Evolutionary conservation across 1,284 basidiomycete genomes (phyloP).

Genomic region (Mycosarcoma maydis): DNA sequence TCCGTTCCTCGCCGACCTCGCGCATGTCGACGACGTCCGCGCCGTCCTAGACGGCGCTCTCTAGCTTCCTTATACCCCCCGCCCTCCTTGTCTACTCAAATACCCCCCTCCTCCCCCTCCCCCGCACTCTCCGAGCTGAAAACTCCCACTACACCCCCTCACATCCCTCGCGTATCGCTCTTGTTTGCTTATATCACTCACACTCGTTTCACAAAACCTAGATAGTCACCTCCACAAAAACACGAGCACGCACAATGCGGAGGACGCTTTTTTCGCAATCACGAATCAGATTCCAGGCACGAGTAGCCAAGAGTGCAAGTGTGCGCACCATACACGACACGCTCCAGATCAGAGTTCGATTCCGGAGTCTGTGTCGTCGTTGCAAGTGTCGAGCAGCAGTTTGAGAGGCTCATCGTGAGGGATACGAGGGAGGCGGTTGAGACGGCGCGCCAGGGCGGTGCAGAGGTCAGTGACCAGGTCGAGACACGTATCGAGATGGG

Average conservation of each 20-base stretch:
- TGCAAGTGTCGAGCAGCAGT: constrained; percentile 3
- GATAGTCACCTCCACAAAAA: background rate
- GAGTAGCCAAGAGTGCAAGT: too few relatives aligned
- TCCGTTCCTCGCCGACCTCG: constrained; percentile 92
- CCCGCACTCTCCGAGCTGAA: background rate
- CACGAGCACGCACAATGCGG: too few relatives aligned
- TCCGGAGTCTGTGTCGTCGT: constrained; percentile 26
- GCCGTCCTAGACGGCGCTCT: constrained; percentile 78
- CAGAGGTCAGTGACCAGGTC: constrained; percentile 36
- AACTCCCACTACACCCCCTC: too few relatives aligned
- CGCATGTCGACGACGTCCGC: constrained; percentile 85
- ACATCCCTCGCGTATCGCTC: too few relatives aligned
- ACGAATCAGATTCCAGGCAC: too few relatives aligned
- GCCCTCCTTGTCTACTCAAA: too few relatives aligned
- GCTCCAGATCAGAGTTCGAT: constrained; percentile 22
- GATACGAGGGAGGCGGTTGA: constrained; percentile 4
- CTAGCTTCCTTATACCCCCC: constrained; percentile 7
- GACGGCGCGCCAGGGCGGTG: constrained; percentile 17
- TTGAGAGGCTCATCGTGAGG: too few relatives aligned
- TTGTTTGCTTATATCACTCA: too few relatives aligned
- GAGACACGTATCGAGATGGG: constrained; percentile 10
- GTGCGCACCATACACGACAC: too few relatives aligned
- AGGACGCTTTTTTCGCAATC: background rate
- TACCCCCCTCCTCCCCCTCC: background rate
- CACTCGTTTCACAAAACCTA: background rate